A percentile compares a stretch with the other conserved stretches of the same genome.
Conservation (phyloP, 2,329 filamentous ascomycete genomes). For the Fusarium devonianum region DNA sequence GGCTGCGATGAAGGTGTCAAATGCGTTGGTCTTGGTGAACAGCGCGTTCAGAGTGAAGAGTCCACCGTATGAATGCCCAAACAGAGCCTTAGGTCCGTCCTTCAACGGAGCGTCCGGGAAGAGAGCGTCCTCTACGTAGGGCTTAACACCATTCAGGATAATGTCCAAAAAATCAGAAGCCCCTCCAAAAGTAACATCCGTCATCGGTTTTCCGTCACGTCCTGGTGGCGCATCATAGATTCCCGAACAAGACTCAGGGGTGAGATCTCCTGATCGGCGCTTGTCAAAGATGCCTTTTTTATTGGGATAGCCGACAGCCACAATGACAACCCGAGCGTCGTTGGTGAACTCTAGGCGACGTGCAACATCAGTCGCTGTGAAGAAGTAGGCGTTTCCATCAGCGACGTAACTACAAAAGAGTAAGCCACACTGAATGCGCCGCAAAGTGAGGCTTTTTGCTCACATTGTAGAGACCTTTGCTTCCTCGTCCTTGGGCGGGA, state of each 20-base stretch:
- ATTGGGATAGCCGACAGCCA: slow-evolving; percentile 45
- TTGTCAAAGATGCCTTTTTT: slow-evolving; percentile 39
- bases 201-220: slow-evolving; percentile 30
- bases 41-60: slow-evolving; percentile 55
- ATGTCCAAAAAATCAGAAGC: slow-evolving; percentile 55
- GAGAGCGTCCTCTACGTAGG: slow-evolving; percentile 37
- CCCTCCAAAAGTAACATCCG: slow-evolving; percentile 46
- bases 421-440: not conserved
- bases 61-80: slow-evolving; percentile 58
- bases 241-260: slow-evolving; percentile 31
- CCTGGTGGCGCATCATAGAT: slow-evolving; percentile 32
- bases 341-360: slow-evolving; percentile 38
- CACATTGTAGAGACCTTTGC: slow-evolving; percentile 38
- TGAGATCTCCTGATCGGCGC: slow-evolving; percentile 43
- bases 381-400: slow-evolving; percentile 48
- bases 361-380: slow-evolving; percentile 43
- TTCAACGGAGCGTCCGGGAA: slow-evolving; percentile 40
- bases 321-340: slow-evolving; percentile 39
- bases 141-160: slow-evolving; percentile 49
- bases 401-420: slow-evolving; percentile 41
- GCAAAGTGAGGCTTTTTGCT: slow-evolving; percentile 24
- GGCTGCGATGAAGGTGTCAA: slow-evolving; percentile 54
- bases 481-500: slow-evolving; percentile 20
- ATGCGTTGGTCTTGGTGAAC: slow-evolving; percentile 49
- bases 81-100: slow-evolving; percentile 52